A percentile compares a stretch with the other conserved stretches of the same genome.
Evolutionary conservation across 1,284 basidiomycete genomes (phyloP).

Genomic region (Pterula multifida): DNA sequence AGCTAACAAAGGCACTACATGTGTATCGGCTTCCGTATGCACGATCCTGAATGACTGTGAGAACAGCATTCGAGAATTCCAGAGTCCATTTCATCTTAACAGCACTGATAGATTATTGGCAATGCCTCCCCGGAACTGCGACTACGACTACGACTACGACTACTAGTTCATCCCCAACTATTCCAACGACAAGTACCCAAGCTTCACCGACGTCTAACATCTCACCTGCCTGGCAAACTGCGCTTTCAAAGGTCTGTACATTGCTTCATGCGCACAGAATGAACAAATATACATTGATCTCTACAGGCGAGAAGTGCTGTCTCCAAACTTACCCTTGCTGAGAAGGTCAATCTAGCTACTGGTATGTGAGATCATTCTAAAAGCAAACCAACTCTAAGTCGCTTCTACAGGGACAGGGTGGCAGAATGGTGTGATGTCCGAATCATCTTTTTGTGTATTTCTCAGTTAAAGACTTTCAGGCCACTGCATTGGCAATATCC

Average conservation of each 20-base stretch:
- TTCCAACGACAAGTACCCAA: slow-evolving; percentile 11
- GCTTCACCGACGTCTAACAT: slow-evolving; percentile 23
- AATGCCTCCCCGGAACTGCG: slow-evolving; percentile 28
- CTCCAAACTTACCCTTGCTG: slow-evolving; percentile 33
- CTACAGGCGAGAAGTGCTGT: slow-evolving; percentile 32
- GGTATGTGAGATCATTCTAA: slow-evolving; percentile 20
- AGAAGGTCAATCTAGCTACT: slow-evolving; percentile 47
- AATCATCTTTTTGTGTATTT: slow-evolving; percentile 7
- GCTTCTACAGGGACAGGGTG: slow-evolving; percentile 25
- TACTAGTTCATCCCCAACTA: slow-evolving; percentile 14
- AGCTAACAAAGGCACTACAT: slow-evolving; percentile 33
- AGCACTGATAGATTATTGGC: slow-evolving; percentile 37
- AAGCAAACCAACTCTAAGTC: slow-evolving; percentile 1
- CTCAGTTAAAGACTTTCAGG: slow-evolving; percentile 18
- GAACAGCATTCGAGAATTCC: too few relatives aligned
- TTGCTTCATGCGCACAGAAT: too few relatives aligned
- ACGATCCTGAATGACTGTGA: slow-evolving; percentile 29
- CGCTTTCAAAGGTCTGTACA: slow-evolving; percentile 42
- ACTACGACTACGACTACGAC: slow-evolving; percentile 13
- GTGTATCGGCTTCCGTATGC: slow-evolving; percentile 28
- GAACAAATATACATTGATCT: too few relatives aligned
- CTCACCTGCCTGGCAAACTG: slow-evolving; percentile 40
- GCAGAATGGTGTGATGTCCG: slow-evolving; percentile 20
- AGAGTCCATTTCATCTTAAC: too few relatives aligned
- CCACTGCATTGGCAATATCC: slow-evolving; percentile 60